Conservation (phyloP, 1,284 basidiomycete species). For the Cystobasidium pallidum region DNA sequence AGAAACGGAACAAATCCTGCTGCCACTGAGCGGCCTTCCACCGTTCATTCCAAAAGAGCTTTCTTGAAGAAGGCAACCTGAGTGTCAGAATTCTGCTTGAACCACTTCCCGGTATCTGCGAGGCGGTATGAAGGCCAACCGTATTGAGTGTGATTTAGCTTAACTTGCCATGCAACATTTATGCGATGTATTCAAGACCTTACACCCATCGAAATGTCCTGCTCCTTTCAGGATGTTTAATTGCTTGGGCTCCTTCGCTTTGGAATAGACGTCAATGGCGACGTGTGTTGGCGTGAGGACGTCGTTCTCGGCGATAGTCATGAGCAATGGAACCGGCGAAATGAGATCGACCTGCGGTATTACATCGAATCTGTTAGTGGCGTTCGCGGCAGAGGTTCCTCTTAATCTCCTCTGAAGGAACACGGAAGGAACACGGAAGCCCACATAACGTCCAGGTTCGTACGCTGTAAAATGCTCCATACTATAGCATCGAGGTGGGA, state of each 20-base stretch:
- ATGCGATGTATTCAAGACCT: too few relatives aligned
- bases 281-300: constrained; percentile 19
- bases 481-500: background rate
- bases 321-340: constrained; percentile 21
- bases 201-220: constrained; percentile 29
- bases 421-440: background rate
- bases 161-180: too few relatives aligned
- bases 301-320: constrained; percentile 30
- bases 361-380: too few relatives aligned
- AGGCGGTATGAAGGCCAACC: too few relatives aligned
- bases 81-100: constrained; percentile 23
- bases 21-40: too few relatives aligned
- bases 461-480: constrained; percentile 17
- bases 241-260: constrained; percentile 25
- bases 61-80: constrained; percentile 27
- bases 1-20: too few relatives aligned
- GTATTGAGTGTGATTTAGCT: too few relatives aligned
- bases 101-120: constrained; percentile 27
- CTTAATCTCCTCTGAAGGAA: background rate
- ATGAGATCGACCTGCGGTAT: constrained; percentile 12
- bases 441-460: constrained; percentile 16
- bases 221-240: constrained; percentile 23
- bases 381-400: background rate
- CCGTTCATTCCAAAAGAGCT: background rate
- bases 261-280: constrained; percentile 1